A percentile compares a stretch with the other conserved stretches of the same genome.
phyloP scores from a whole-genome alignment of 139 green algal species.

The Zygnema cylindricum region DNA sequence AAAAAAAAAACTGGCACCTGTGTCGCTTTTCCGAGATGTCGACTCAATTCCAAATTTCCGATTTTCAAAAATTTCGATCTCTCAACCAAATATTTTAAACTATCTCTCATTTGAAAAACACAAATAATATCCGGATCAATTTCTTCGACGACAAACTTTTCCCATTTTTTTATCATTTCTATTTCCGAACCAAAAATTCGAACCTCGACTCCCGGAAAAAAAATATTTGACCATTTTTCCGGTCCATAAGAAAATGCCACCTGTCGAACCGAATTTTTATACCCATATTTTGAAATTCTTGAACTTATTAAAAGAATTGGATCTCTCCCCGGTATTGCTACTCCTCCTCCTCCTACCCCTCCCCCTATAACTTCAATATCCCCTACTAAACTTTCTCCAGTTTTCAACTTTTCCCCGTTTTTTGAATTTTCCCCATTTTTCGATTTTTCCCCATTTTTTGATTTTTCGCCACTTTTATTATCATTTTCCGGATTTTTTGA shows the following conservation, averaged over 20 bases:
- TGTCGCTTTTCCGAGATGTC: slow-evolving; percentile 1
- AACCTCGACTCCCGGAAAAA: slow-evolving; percentile 1
- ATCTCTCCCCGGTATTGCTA: neutral
- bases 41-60: slow-evolving; percentile 6
- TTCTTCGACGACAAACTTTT: slow-evolving; percentile 13
- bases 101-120: slow-evolving; percentile 47
- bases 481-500: slow-evolving; percentile 14
- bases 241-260: slow-evolving; percentile 23
- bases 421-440: neutral
- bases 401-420: neutral
- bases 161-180: slow-evolving; percentile 3
- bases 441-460: neutral
- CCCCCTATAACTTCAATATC: slow-evolving; percentile 20
- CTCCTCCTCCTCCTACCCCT: slow-evolving; percentile 21
- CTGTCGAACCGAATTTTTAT: neutral
- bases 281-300: neutral
- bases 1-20: neutral
- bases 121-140: slow-evolving; percentile 38
- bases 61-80: slow-evolving; percentile 30
- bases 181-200: slow-evolving; percentile 8
- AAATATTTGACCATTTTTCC: neutral
- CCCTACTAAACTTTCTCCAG: neutral
- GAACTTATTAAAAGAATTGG: slow-evolving; percentile 23
- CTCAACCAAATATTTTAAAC: slow-evolving; percentile 27
- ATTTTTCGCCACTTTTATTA: too few relatives aligned